phyloP scores from a whole-genome alignment of 2,329 filamentous ascomycete species.

The Verticillium isaacii region DNA sequence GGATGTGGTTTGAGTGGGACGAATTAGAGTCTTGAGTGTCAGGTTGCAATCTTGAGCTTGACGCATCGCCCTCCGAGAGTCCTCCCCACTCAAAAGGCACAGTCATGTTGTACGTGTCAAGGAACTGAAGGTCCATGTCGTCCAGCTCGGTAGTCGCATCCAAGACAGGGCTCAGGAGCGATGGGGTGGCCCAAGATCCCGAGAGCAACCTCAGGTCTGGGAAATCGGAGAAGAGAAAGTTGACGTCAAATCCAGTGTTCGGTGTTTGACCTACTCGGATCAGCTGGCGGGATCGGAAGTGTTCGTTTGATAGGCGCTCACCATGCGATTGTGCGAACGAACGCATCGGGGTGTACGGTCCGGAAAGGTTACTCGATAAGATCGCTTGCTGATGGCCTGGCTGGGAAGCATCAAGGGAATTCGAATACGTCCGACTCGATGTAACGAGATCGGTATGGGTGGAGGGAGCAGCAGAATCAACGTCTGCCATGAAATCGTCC shows the following conservation, averaged over 20 bases:
- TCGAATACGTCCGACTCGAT: neutral
- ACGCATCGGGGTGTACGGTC: neutral
- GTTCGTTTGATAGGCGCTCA: neutral
- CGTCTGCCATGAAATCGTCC: neutral
- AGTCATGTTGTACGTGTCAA: slow-evolving; percentile 23
- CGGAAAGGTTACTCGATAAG: neutral
- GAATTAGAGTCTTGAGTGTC: slow-evolving; percentile 6
- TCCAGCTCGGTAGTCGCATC: slow-evolving; percentile 20
- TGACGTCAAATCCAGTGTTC: neutral
- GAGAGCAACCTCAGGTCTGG: slow-evolving; percentile 1
- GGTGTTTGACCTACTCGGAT: neutral
- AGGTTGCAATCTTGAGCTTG: slow-evolving; percentile 3
- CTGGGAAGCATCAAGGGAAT: neutral
- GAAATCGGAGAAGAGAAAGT: slow-evolving; percentile 1
- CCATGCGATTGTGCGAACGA: neutral
- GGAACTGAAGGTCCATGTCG: slow-evolving; percentile 24
- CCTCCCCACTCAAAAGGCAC: slow-evolving; percentile 22
- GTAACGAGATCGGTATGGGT: neutral
- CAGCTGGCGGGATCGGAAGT: neutral
- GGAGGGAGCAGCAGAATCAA: neutral
- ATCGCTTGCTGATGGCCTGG: neutral
- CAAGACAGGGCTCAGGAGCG: slow-evolving; percentile 10
- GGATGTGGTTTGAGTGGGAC: neutral
- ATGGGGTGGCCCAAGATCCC: slow-evolving; percentile 10
- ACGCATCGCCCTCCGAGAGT: slow-evolving; percentile 4